Percentiles rank a stretch among this genome's conserved stretches.
phyloP scores from a whole-genome alignment of 2,329 filamentous ascomycete species.

The Thielaviopsis populi region DNA sequence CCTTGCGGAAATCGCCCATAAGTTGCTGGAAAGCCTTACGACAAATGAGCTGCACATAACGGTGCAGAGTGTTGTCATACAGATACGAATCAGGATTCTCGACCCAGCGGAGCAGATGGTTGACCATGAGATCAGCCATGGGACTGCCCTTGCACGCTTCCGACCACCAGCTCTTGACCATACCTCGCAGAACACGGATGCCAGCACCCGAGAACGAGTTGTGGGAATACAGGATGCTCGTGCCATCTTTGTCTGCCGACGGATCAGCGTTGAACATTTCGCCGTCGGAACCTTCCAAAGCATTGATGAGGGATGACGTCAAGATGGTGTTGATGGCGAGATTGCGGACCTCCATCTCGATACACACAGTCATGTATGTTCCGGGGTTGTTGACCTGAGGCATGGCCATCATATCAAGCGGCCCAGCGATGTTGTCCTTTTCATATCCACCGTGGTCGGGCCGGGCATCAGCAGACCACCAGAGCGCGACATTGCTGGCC shows the following conservation, averaged over 20 bases:
- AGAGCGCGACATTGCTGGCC: conserved; percentile 82
- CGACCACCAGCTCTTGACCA: conserved; percentile 98
- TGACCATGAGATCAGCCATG: conserved; percentile 96
- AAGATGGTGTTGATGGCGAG: conserved; percentile 95
- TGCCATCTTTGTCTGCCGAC: conserved; percentile 35
- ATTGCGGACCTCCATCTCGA: conserved; percentile 87
- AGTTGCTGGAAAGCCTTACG: conserved; percentile 93
- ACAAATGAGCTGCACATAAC: conserved; percentile 98
- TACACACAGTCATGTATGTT: conserved; percentile 89
- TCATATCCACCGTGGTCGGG: conserved; percentile 96
- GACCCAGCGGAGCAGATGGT: conserved; percentile 94
- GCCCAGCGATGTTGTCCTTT: conserved; percentile 70
- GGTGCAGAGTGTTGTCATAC: conserved; percentile 85
- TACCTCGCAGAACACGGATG: conserved; percentile 80
- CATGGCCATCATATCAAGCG: conserved; percentile 79
- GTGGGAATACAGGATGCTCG: conserved; percentile 26
- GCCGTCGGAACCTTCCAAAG: conserved; percentile 79
- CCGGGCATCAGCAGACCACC: conserved; percentile 80
- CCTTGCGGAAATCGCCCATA: conserved; percentile 89
- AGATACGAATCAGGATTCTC: conserved; percentile 86
- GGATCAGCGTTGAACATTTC: conserved; percentile 67
- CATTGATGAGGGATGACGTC: conserved; percentile 91
- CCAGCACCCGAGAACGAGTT: conserved; percentile 79
- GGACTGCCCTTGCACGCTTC: conserved; percentile 79
- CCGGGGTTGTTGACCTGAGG: conserved; percentile 85